These are phyloP conservation scores for Candida tetrigidarum DNA, from an alignment of 1,139 yeast genomes.

Conservation along the genomic window DNA sequence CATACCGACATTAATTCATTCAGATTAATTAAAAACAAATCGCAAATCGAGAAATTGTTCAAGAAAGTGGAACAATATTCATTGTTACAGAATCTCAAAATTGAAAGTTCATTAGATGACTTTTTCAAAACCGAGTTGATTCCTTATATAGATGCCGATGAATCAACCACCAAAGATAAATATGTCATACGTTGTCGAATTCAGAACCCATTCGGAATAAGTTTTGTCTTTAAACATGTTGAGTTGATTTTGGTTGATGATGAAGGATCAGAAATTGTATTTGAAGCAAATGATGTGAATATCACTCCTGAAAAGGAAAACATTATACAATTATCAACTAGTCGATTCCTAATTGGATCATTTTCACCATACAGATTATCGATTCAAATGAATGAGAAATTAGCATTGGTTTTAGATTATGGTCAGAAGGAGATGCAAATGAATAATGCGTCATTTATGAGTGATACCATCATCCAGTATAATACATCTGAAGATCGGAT, in stretches of 20 bases:
- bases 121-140: conserved; percentile 32
- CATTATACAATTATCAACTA: conserved; percentile 25
- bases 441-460: conserved; percentile 13
- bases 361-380: conserved; percentile 27
- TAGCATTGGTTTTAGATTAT: conserved; percentile 19
- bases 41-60: conserved; percentile 27
- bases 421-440: conserved; percentile 6
- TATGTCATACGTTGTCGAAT: conserved; percentile 31
- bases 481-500: neutral
- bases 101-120: conserved; percentile 33
- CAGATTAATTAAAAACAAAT: conserved; percentile 24
- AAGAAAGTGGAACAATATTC: conserved; percentile 27
- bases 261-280: conserved; percentile 15
- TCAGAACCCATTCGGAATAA: conserved; percentile 30
- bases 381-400: conserved; percentile 25
- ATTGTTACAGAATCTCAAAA: conserved; percentile 16
- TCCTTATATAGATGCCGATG: conserved; percentile 31
- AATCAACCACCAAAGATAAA: conserved; percentile 19
- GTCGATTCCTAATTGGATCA: conserved; percentile 28
- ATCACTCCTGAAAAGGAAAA: conserved; percentile 16
- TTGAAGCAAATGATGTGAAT: conserved; percentile 6
- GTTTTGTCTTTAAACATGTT: conserved; percentile 25
- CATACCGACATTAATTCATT: conserved; percentile 36
- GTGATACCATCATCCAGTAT: conserved; percentile 16
- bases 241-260: conserved; percentile 24